Percentiles rank a stretch among this genome's conserved stretches.
phyloP scores from a whole-genome alignment of 2,329 filamentous ascomycete species.

The Ceratocystis cacaofunesta region DNA sequence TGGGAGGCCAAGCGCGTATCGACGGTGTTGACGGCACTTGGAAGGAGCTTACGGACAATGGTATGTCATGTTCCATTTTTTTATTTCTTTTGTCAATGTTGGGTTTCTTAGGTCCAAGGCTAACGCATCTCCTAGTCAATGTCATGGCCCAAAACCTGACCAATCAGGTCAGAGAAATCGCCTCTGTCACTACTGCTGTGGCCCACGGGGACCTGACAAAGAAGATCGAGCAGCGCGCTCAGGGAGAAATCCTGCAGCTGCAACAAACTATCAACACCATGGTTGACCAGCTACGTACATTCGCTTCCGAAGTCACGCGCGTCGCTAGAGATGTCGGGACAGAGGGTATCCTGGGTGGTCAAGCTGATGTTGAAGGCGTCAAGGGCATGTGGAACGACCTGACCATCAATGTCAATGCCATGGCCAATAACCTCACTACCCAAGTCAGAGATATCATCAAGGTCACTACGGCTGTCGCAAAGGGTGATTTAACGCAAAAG shows the following conservation, averaged over 20 bases:
- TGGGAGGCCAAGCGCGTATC: slow-evolving; percentile 87
- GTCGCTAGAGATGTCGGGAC: slow-evolving; percentile 74
- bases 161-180: slow-evolving; percentile 73
- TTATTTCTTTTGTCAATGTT: not conserved
- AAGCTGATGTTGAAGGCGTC: slow-evolving; percentile 69
- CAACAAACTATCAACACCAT: slow-evolving; percentile 83
- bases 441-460: slow-evolving; percentile 91
- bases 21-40: slow-evolving; percentile 91
- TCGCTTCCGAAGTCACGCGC: slow-evolving; percentile 69
- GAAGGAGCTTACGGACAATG: slow-evolving; percentile 88
- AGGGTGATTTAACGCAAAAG: slow-evolving; percentile 89
- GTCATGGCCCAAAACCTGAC: slow-evolving; percentile 74
- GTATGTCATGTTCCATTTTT: slow-evolving; percentile 27
- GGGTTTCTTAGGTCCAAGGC: not conserved
- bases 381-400: slow-evolving; percentile 83
- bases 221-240: slow-evolving; percentile 67
- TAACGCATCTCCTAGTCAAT: slow-evolving; percentile 47
- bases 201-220: slow-evolving; percentile 71
- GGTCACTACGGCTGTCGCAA: slow-evolving; percentile 56
- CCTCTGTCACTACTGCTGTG: slow-evolving; percentile 69
- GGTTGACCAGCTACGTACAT: slow-evolving; percentile 72
- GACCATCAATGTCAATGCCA: slow-evolving; percentile 74
- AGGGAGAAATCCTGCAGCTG: slow-evolving; percentile 67
- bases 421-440: slow-evolving; percentile 75
- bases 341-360: slow-evolving; percentile 67